Percentiles rank a stretch among this genome's conserved stretches.
phyloP scores from a whole-genome alignment of 2,329 filamentous ascomycete species.

The Capronia epimyces region DNA sequence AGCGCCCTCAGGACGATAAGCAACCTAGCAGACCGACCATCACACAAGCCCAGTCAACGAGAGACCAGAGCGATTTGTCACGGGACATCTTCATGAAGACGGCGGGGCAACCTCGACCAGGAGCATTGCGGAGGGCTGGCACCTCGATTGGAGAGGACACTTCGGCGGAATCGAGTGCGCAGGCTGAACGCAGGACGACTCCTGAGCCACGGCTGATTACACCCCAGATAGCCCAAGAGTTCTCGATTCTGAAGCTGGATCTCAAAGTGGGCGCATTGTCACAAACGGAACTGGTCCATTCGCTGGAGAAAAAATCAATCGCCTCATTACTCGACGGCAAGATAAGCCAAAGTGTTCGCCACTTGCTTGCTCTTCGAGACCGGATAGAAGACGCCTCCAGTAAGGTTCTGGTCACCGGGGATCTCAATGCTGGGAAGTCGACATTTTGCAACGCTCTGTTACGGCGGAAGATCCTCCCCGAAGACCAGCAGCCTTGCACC shows the following conservation, averaged over 20 bases:
- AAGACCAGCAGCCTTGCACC: slow-evolving; percentile 96
- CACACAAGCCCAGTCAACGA: slow-evolving; percentile 36
- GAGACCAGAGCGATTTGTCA: slow-evolving; percentile 31
- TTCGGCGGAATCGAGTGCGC: slow-evolving; percentile 65
- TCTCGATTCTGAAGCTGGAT: slow-evolving; percentile 91
- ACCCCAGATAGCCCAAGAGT: slow-evolving; percentile 89
- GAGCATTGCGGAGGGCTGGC: slow-evolving; percentile 62
- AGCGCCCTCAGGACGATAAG: slow-evolving; percentile 49
- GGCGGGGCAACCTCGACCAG: slow-evolving; percentile 38
- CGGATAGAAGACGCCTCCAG: slow-evolving; percentile 96
- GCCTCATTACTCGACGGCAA: slow-evolving; percentile 88
- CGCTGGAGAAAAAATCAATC: slow-evolving; percentile 84
- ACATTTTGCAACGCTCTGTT: slow-evolving; percentile 98
- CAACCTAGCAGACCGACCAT: slow-evolving; percentile 35
- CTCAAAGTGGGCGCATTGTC: slow-evolving; percentile 81
- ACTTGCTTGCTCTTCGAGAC: slow-evolving; percentile 78
- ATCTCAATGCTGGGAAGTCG: slow-evolving; percentile 95
- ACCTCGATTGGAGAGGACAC: slow-evolving; percentile 59
- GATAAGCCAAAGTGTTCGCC: slow-evolving; percentile 87
- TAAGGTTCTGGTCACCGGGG: slow-evolving; percentile 92
- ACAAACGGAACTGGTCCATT: slow-evolving; percentile 88
- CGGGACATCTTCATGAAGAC: slow-evolving; percentile 30
- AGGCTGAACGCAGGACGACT: slow-evolving; percentile 56
- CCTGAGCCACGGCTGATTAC: slow-evolving; percentile 79
- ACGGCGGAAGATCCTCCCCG: slow-evolving; percentile 83